Evolutionary conservation across 345 rosid species (phyloP), one percentile per base, ranked within the genome.

Genomic region (Ailanthus altissimus): DNA sequence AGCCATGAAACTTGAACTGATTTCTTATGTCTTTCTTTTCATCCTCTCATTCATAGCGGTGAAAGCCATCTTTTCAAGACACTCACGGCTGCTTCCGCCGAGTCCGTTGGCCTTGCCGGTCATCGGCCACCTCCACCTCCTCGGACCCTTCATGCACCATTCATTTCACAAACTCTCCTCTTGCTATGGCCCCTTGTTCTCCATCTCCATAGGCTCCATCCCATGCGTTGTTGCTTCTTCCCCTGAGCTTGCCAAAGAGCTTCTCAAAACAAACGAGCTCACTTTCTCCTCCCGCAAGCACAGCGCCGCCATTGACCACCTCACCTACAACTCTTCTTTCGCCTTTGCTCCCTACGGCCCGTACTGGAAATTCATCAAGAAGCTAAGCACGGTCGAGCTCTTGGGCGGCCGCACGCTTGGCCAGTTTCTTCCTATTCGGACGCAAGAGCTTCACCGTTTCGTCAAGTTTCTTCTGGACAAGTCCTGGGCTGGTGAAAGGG

Each of bases 91-190:
- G n/a, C 70, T 81, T 51, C 90, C 90, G 5, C 89, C 89, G 5
- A 28, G 81, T 67, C 88, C 89, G 0, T n/a, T 21, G 20, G 77
- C 84, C 20, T 49, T 88, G 6, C 91, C 89, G 4, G 38, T 88
- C 21, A 60, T 86, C 21, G 91, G 89, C 51, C 88, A 88, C 74
- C 81, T 88, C 75, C 88, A 87, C 76, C 90, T 80, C 45, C 80
- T 85, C 11, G 67, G 83, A 21, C 88, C 86, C 18, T 54, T 72
- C 43, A 75, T 85, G 40, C 86, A 88, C 76, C 84, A 70, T 6
- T 70, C 87, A 6, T 82, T 88, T 42, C 72, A 62, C 7, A 50
- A 78, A 36, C 66, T 88, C 0, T 72, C 80, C 0, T 61, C 83
- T 8, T 36, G 26, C 10, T 70, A 78, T 12, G 87, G 87, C 49